Base-by-base conservation (phyloP, 164 flowering plant genomes). In the Magnolia kwangsiensis region DNA sequence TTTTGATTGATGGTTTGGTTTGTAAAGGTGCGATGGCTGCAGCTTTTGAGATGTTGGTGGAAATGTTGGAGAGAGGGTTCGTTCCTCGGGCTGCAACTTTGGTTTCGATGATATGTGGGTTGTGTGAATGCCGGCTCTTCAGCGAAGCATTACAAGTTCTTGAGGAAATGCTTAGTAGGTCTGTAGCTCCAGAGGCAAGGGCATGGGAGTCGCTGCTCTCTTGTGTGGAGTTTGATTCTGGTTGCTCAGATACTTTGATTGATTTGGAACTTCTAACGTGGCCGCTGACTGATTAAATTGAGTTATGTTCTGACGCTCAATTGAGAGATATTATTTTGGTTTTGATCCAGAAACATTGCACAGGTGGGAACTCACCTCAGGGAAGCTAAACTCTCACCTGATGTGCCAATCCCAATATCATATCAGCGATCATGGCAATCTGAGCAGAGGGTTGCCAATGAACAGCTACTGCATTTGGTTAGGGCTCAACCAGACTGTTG, bases 131-230 rank as follows among this genome's bases (percentile, higher is more conserved):
- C 24, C 83, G 85, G 27, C 71, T 79, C 72, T 69, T 73, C 63
- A 21, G 51, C 50, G 78, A 89, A 77, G 94, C 87, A 45, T 65
- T 76, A 19, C 83, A 81, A 69, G 69, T 89, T 68, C 81, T 86
- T 20, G 63, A 80, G 77, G 75, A 75, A 77, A 81, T 86, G 78
- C 77, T 80, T 67, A 71, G 20, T 58, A 79, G 74, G 72, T 71
- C 63, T 65, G 51, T 84, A 74, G 75, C 78, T 76, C 94, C 89
- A 11, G 89, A 89, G 14, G 72, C 77, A n/a, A 82, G 37, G 71
- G 82, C 84, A 29, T 89, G 91, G 91, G 83, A 89, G 74, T 79
- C 86, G 63, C 77, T 89, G 66, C 80, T 90, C 14, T 45, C 14
- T 14, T 13, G n/a, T 6, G 16, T 19, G 45, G 19, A 29, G 14